phyloP scores from a whole-genome alignment of 2,329 filamentous ascomycete genomes.

The Ampelomyces quisqualis region DNA sequence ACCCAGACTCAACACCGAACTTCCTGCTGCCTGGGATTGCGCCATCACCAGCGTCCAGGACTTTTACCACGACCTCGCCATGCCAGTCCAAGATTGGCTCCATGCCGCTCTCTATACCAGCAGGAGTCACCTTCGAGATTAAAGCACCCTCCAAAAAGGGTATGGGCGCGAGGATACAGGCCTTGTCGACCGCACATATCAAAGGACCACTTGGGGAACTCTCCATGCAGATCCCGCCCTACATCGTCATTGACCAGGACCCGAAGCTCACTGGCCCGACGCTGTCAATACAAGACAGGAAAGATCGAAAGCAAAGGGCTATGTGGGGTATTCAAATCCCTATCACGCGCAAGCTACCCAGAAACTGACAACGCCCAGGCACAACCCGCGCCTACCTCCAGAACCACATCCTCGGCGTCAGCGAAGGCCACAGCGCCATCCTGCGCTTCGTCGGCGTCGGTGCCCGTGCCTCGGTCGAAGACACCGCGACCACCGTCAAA shows the following conservation, averaged over 20 bases:
- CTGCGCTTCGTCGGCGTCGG: conserved; percentile 92
- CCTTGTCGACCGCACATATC: conserved; percentile 69
- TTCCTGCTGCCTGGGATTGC: conserved; percentile 75
- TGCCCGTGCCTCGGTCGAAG: conserved; percentile 85
- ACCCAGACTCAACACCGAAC: conserved; percentile 60
- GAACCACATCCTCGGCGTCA: conserved; percentile 89
- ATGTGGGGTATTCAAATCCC: conserved; percentile 77
- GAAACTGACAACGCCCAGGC: conserved; percentile 53
- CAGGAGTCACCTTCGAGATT: conserved; percentile 66
- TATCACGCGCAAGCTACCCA: conserved; percentile 5
- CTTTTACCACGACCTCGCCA: conserved; percentile 71
- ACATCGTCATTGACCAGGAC: conserved; percentile 71
- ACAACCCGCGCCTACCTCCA: conserved; percentile 87
- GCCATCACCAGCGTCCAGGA: conserved; percentile 46
- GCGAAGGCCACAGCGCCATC: conserved; percentile 93
- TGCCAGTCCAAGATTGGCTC: conserved; percentile 81
- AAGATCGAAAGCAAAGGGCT: conserved; percentile 73
- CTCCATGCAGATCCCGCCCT: conserved; percentile 75
- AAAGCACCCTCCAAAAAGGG: conserved; percentile 63
- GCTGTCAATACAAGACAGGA: conserved; percentile 68
- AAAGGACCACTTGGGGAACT: conserved; percentile 80
- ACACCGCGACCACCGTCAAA: conserved; percentile 65
- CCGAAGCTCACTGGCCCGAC: conserved; percentile 61
- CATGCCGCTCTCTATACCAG: conserved; percentile 52
- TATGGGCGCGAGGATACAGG: conserved; percentile 62